These are phyloP conservation scores for Debaryomyces fabryi DNA, from an alignment of 1,139 yeast species.

Conservation along the genomic window DNA sequence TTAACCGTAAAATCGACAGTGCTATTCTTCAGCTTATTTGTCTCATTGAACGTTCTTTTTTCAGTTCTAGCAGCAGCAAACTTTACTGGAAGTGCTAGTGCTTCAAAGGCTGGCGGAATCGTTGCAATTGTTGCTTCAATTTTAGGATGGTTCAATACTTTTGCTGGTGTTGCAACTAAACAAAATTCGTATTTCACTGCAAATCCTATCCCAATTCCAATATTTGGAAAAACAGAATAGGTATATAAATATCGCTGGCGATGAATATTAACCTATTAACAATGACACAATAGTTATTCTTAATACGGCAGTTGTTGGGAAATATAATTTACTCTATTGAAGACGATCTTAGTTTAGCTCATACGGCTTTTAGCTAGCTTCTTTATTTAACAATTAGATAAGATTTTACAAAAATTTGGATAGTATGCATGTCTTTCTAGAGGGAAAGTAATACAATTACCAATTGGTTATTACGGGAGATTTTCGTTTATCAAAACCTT, in stretches of 20 bases:
- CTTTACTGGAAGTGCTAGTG: constrained; percentile 30
- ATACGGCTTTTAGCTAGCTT: too few species aligned
- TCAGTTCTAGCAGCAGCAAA: constrained; percentile 39
- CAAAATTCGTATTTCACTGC: constrained; percentile 57
- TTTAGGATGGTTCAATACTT: constrained; percentile 78
- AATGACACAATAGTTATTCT: too few species aligned
- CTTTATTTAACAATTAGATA: too few species aligned
- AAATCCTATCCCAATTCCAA: constrained; percentile 14
- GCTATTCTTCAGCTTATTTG: constrained; percentile 33
- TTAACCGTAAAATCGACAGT: constrained; percentile 38
- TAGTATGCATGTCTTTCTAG: too few species aligned
- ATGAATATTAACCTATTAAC: not conserved
- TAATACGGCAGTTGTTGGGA: too few species aligned
- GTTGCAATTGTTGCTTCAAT: constrained; percentile 70
- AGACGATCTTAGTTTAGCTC: too few species aligned
- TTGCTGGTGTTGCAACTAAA: constrained; percentile 70
- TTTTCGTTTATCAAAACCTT: too few species aligned
- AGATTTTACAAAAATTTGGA: too few species aligned
- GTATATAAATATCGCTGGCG: not conserved
- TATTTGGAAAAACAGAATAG: constrained; percentile 6
- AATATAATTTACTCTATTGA: too few species aligned
- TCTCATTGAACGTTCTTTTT: constrained; percentile 36
- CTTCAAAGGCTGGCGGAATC: constrained; percentile 68
- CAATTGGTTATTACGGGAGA: too few species aligned
- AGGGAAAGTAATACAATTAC: too few species aligned